These are phyloP conservation scores for Aspergillus coremiiformis DNA, from an alignment of 495 filamentous ascomycete species.

Conservation along the genomic window DNA sequence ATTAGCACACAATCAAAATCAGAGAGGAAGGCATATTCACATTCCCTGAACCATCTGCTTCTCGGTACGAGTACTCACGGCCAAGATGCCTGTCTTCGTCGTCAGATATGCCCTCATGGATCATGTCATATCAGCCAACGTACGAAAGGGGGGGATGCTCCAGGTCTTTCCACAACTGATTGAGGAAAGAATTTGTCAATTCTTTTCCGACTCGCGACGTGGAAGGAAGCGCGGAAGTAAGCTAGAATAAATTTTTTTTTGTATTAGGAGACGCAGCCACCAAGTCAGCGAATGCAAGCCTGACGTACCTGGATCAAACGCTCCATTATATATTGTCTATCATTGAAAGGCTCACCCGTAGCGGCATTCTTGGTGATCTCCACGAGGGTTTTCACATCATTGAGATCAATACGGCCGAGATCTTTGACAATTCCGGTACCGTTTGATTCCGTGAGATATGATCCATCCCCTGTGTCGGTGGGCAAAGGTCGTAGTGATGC, in stretches of 20 bases:
- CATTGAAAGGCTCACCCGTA: constrained; percentile 76
- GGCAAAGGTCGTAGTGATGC: constrained; percentile 56
- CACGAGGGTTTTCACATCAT: constrained; percentile 39
- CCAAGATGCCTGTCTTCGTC: constrained; percentile 39
- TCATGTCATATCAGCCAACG: constrained; percentile 18
- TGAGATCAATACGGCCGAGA: constrained; percentile 31
- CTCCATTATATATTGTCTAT: constrained; percentile 62
- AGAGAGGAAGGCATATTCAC: constrained; percentile 14
- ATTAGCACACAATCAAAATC: constrained; percentile 4
- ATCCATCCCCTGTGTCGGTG: constrained; percentile 55
- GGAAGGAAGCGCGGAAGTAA: constrained; percentile 36
- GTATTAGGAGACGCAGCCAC: neutral
- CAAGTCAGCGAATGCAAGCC: neutral
- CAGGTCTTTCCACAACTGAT: constrained; percentile 59
- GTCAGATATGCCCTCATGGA: constrained; percentile 25
- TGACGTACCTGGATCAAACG: constrained; percentile 37
- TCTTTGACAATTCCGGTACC: constrained; percentile 32
- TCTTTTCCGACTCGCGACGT: constrained; percentile 44
- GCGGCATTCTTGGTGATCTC: constrained; percentile 56
- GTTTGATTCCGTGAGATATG: constrained; percentile 31
- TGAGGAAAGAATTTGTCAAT: constrained; percentile 54
- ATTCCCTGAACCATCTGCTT: constrained; percentile 65
- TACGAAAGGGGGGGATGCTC: constrained; percentile 61
- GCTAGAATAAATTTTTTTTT: neutral
- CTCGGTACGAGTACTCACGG: constrained; percentile 51